A percentile compares a stretch with the other conserved stretches of the same genome.
phyloP scores from a whole-genome alignment of 139 green algal genomes.

The Tetraselmis chui region DNA sequence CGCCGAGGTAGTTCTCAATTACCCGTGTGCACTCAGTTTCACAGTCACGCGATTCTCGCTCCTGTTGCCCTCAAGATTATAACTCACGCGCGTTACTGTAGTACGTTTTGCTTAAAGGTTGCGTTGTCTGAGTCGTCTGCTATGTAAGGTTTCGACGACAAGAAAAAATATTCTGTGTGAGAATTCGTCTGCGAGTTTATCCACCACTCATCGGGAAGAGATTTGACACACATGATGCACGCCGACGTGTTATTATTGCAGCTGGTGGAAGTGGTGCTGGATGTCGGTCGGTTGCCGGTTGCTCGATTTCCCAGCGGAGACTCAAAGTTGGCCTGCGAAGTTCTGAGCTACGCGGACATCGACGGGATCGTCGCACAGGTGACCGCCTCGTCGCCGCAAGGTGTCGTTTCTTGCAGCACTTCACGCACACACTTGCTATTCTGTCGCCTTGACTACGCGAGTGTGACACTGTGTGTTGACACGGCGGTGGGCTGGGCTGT shows the following conservation, averaged over 20 bases:
- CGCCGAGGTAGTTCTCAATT: not conserved
- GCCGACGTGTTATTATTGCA: constrained; percentile 6
- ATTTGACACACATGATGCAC: no score
- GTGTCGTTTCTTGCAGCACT: not conserved
- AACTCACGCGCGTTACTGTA: not conserved
- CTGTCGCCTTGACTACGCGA: not conserved
- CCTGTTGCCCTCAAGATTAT: not conserved
- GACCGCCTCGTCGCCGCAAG: not conserved
- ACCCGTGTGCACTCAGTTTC: not conserved
- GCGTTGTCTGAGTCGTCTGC: no score
- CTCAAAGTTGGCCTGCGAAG: constrained; percentile 30
- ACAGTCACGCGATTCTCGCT: not conserved
- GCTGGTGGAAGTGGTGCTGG: constrained; percentile 80
- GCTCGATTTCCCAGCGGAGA: constrained; percentile 65
- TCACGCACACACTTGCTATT: not conserved
- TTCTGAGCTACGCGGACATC: constrained; percentile 60
- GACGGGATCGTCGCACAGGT: constrained; percentile 51
- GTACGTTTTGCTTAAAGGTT: no score
- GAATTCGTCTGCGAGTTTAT: no score
- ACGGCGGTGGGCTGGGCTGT: not conserved
- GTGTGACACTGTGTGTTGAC: not conserved
- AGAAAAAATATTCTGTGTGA: no score
- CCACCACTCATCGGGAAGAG: no score
- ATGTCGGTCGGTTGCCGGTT: constrained; percentile 66
- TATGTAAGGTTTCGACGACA: no score